Conservation (phyloP, 2,329 filamentous ascomycete species). For the Malbranchea zuffiana region DNA sequence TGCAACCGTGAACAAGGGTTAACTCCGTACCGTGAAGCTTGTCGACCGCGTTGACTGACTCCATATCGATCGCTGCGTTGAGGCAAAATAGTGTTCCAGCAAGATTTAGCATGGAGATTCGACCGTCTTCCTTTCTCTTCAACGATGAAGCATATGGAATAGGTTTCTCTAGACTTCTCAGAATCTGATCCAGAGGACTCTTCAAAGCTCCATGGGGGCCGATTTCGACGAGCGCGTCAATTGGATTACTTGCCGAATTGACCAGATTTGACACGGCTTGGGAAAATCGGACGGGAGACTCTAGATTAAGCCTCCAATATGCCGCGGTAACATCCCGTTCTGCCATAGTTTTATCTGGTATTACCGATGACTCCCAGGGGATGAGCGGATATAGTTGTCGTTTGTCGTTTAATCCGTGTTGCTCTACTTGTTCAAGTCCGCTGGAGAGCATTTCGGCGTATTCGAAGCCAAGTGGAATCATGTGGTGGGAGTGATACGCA, state of each 20-base stretch:
- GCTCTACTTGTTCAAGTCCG: background rate
- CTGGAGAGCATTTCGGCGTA: constrained; percentile 7
- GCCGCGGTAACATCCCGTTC: background rate
- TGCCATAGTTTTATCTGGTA: background rate
- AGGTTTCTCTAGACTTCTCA: constrained; percentile 2
- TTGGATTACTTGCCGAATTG: constrained; percentile 1
- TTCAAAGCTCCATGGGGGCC: constrained; percentile 9
- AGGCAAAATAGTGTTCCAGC: constrained; percentile 9
- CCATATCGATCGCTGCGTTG: constrained; percentile 8
- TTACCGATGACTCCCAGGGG: background rate
- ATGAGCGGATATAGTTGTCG: background rate
- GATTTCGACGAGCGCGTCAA: constrained; percentile 5
- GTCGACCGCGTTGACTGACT: constrained; percentile 1
- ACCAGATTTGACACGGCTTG: constrained; percentile 1
- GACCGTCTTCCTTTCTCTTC: constrained; percentile 9
- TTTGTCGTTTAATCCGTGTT: background rate
- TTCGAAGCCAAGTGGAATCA: constrained; percentile 15
- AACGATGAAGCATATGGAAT: constrained; percentile 2
- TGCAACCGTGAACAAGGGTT: constrained; percentile 12
- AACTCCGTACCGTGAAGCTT: no score
- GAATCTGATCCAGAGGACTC: background rate
- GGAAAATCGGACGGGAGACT: constrained; percentile 12
- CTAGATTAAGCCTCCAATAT: constrained; percentile 8
- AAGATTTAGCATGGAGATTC: constrained; percentile 2
- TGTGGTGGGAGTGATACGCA: constrained; percentile 37